These are phyloP conservation scores for Salix brachista DNA, from an alignment of 345 rosid species.

Conservation along the genomic window DNA sequence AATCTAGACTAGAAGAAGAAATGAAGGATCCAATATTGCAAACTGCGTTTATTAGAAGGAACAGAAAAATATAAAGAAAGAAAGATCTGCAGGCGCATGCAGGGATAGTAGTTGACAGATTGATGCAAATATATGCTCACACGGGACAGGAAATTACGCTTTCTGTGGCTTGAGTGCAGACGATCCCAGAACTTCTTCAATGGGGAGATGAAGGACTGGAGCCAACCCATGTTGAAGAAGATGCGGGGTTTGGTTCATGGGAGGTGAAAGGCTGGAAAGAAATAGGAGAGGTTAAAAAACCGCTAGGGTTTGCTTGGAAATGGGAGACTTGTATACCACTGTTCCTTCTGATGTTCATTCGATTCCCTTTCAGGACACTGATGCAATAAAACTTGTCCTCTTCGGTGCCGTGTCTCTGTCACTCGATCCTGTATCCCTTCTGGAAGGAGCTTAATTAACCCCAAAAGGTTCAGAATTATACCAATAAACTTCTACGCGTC, in stretches of 20 bases:
- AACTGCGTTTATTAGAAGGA: not conserved
- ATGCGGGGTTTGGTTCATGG: not conserved
- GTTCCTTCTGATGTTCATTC: not conserved
- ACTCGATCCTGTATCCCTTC: constrained; percentile 1
- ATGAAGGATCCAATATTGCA: not conserved
- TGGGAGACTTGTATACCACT: not conserved
- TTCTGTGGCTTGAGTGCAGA: constrained; percentile 2
- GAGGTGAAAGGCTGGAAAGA: constrained; percentile 16
- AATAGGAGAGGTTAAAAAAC: not conserved
- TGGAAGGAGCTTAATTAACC: constrained; percentile 19
- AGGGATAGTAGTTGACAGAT: not conserved
- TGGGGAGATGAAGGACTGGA: constrained; percentile 18
- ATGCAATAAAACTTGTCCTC: not conserved
- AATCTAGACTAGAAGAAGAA: not conserved
- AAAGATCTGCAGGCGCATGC: no score
- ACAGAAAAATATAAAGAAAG: not conserved
- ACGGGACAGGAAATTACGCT: constrained; percentile 1
- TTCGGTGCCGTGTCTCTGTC: constrained; percentile 14
- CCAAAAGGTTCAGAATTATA: not conserved
- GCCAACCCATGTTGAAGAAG: constrained; percentile 13
- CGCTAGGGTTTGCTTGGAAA: not conserved
- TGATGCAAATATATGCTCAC: not conserved
- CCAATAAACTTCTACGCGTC: not conserved
- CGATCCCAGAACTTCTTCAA: constrained; percentile 15
- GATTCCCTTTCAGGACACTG: constrained; percentile 1